phyloP scores from a whole-genome alignment of 495 filamentous ascomycete species.

The Xylaria castorea region DNA sequence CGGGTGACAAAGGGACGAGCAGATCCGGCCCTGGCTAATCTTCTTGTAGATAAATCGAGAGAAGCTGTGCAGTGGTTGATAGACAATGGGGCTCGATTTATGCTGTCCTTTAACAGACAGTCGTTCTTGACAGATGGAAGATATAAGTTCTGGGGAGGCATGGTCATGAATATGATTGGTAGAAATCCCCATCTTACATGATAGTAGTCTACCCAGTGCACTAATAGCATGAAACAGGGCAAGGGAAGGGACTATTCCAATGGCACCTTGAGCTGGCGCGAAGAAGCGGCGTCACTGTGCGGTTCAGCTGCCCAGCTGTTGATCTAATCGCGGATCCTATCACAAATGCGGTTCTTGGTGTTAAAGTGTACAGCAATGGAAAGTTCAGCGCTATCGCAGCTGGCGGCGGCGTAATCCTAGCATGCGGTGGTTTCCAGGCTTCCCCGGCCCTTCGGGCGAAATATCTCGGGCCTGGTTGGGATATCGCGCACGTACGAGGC shows the following conservation, averaged over 20 bases:
- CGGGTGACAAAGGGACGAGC: constrained; percentile 57
- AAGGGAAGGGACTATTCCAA: constrained; percentile 61
- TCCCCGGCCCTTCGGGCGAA: constrained; percentile 59
- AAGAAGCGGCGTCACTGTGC: constrained; percentile 48
- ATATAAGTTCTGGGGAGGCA: constrained; percentile 67
- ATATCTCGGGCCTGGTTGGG: constrained; percentile 68
- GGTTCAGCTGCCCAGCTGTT: constrained; percentile 52
- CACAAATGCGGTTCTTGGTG: constrained; percentile 47
- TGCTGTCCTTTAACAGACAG: constrained; percentile 67
- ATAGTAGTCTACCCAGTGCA: background rate
- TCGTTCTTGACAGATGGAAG: constrained; percentile 62
- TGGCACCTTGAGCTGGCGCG: constrained; percentile 53
- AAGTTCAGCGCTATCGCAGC: constrained; percentile 43
- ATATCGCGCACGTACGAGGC: constrained; percentile 64
- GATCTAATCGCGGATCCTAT: constrained; percentile 46
- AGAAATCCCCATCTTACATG: constrained; percentile 33
- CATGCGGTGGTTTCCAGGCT: constrained; percentile 68
- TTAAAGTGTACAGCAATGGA: constrained; percentile 43
- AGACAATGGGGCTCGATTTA: constrained; percentile 58
- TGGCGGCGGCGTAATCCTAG: constrained; percentile 55
- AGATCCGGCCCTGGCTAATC: constrained; percentile 50
- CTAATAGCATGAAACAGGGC: constrained; percentile 25
- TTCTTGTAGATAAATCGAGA: constrained; percentile 56
- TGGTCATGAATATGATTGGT: constrained; percentile 62
- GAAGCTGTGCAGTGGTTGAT: constrained; percentile 62